Base-by-base conservation (phyloP, 495 filamentous ascomycete genomes). In the Xylaria bambusicola region DNA sequence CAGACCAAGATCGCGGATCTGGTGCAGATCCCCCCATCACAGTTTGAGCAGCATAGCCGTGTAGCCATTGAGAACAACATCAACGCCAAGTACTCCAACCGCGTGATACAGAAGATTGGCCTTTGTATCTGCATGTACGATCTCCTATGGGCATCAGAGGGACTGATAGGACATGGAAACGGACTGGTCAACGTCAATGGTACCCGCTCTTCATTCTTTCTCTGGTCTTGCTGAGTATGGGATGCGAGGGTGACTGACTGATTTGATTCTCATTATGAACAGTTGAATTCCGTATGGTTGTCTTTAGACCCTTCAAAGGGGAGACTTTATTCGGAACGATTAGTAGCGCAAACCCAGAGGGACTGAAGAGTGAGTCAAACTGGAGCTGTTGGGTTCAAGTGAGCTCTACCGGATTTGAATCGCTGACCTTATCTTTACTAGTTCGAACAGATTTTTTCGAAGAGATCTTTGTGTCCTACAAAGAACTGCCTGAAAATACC, bases 121-220 rank as follows among this genome's bases (percentile, higher is more conserved):
- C 85, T 98, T 2, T 97, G 92, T 68, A 89, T 98, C 58, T 91
- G 88, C 66, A 81, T 98, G 58, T 97, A 89, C 74, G 93, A 97
- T 65, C 77, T 98, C 2, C 72, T 93, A 12, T 86, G 86, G 64
- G 86, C 89, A 5, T 95, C 93, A 0, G 95, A 98, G 68, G 95
- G 95, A 31, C 77, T 93, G 36, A 92, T 98, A 61, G 93, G 92
- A 26, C 89, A 97, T 75, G 92, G 91, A 17, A 89, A 84, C 33
- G 94, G 94, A 2, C 79, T 91, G 52, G 91, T 95, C 21, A 92
- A 96, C 67, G 90, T 97, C 20, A 97, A 97, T 66, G 91, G 92
- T 92, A 77, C 31, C 13, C 38, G n/a, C 21, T 68, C 21, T 55
- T 38, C 2, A 17, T 13, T 17, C 58, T 17, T 3, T 5, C 26